phyloP scores from a whole-genome alignment of 108 stramenopile genomes.

The Phaeodactylum tricornutum region DNA sequence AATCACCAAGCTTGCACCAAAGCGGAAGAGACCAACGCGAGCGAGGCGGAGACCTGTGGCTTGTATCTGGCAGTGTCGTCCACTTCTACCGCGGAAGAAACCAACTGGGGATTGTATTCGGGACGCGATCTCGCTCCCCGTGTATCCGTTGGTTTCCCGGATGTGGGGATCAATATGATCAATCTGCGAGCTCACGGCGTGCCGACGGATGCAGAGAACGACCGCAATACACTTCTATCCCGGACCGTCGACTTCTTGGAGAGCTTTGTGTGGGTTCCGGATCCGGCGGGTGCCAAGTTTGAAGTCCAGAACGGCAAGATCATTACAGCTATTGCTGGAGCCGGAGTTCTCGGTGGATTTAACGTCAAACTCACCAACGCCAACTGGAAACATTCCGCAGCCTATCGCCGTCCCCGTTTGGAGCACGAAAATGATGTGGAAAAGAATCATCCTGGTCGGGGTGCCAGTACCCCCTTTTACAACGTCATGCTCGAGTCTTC shows the following conservation, averaged over 20 bases:
- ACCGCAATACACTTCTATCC: slow-evolving; percentile 6
- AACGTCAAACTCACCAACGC: slow-evolving; percentile 37
- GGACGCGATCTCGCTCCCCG: slow-evolving; percentile 12
- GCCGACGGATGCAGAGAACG: slow-evolving; percentile 9
- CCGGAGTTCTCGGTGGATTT: slow-evolving; percentile 23
- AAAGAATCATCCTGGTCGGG: slow-evolving; percentile 41
- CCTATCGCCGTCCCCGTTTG: slow-evolving; percentile 19
- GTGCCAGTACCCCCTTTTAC: slow-evolving; percentile 52
- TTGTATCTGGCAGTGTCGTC: slow-evolving; percentile 41
- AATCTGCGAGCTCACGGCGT: slow-evolving; percentile 21
- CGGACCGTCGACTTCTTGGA: slow-evolving; percentile 35
- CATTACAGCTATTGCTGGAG: slow-evolving; percentile 32
- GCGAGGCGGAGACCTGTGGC: slow-evolving; percentile 14
- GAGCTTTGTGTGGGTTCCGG: slow-evolving; percentile 15
- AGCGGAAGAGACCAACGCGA: too few relatives aligned
- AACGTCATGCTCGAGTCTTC: slow-evolving; percentile 30
- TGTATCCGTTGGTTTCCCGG: slow-evolving; percentile 18
- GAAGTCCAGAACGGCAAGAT: slow-evolving; percentile 13
- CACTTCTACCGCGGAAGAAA: slow-evolving; percentile 22
- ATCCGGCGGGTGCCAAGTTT: slow-evolving; percentile 20
- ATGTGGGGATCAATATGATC: slow-evolving; percentile 32
- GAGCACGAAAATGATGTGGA: slow-evolving; percentile 17
- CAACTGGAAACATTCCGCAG: slow-evolving; percentile 34
- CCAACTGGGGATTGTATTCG: slow-evolving; percentile 39
- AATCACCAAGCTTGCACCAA: too few relatives aligned